These are phyloP conservation scores for Spencermartinsiella europaea DNA, from an alignment of 805 yeast species.

Conservation along the genomic window DNA sequence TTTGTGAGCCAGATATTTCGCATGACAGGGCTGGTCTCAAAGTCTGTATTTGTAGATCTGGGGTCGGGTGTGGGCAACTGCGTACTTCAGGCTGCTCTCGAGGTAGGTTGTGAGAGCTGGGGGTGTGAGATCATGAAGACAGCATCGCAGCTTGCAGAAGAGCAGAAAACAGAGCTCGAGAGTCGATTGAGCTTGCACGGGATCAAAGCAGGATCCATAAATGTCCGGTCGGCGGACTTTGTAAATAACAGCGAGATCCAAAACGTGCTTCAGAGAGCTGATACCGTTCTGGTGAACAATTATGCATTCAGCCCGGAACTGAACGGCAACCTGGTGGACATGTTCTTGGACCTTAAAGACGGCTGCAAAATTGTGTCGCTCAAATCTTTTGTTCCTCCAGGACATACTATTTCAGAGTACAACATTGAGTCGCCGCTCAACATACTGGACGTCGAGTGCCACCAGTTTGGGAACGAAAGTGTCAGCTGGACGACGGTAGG, in stretches of 20 bases:
- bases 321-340: constrained; percentile 59
- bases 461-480: constrained; percentile 58
- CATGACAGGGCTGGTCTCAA: constrained; percentile 50
- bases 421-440: constrained; percentile 55
- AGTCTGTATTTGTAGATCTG: constrained; percentile 69
- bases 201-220: constrained; percentile 48
- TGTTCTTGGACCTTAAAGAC: constrained; percentile 57
- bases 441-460: constrained; percentile 56
- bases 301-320: constrained; percentile 75
- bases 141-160: constrained; percentile 62
- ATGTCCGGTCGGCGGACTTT: constrained; percentile 66
- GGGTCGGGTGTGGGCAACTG: constrained; percentile 97
- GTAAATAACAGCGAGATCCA: constrained; percentile 56
- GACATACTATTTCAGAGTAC: constrained; percentile 57
- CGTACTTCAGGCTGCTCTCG: constrained; percentile 81
- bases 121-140: constrained; percentile 89
- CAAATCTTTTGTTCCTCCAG: constrained; percentile 71
- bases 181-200: constrained; percentile 62
- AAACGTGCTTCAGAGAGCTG: constrained; percentile 51
- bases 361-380: constrained; percentile 79
- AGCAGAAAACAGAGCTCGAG: constrained; percentile 54
- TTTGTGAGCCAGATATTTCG: constrained; percentile 64
- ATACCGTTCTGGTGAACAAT: constrained; percentile 75
- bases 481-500: constrained; percentile 87
- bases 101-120: constrained; percentile 75